Conservation (phyloP, 306 rosid species). For the Cyclanthera cordifolia region DNA sequence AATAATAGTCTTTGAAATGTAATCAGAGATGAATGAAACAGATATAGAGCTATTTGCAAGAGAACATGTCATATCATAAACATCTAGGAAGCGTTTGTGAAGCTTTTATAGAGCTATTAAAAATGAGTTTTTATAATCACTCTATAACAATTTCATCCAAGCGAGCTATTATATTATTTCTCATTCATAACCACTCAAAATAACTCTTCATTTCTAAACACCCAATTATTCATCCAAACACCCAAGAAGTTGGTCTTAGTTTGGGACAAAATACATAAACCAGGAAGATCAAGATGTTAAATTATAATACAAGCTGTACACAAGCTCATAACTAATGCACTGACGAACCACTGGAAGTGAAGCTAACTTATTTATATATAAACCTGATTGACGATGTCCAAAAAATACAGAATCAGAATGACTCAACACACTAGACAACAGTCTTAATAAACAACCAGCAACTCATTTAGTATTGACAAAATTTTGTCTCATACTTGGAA, state of each 20-base stretch:
- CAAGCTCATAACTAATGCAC: background rate
- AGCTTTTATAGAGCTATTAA: no score
- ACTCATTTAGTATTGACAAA: background rate
- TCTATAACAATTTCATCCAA: no score
- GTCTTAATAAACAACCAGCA: background rate
- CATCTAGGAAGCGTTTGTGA: no score
- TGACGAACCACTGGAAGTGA: background rate
- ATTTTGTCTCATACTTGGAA: background rate
- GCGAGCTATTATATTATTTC: no score
- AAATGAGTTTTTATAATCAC: no score
- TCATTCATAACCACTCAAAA: no score
- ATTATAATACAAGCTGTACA: background rate
- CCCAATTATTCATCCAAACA: no score
- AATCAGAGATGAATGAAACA: background rate
- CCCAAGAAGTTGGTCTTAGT: background rate
- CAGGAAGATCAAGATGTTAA: background rate
- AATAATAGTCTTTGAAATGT: background rate
- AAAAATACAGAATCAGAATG: background rate
- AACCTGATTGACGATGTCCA: background rate
- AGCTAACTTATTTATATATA: background rate
- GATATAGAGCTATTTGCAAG: no score
- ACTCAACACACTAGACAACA: background rate
- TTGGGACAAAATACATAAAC: background rate
- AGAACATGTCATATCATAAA: no score
- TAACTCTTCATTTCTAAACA: no score